Base-by-base conservation (phyloP, 768 basidiomycete species). In the Termitomyces sp. region DNA sequence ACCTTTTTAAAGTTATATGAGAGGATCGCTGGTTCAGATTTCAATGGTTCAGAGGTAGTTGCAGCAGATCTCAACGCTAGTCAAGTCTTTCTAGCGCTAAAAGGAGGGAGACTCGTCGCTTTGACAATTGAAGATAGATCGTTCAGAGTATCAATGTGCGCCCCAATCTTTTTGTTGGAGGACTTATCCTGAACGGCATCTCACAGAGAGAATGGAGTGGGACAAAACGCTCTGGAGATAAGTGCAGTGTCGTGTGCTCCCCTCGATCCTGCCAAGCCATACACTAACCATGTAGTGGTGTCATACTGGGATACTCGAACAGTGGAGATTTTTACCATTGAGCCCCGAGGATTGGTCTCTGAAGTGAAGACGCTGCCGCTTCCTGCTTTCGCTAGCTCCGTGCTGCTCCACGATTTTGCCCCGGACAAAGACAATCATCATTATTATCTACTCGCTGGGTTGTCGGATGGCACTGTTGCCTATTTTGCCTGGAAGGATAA, bases 281-380 rank as follows among this genome's bases (percentile, higher is more conserved):
- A 75, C 54, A 69, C 88, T 0, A 69, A 62, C 18, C 63, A 79
- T 53, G 70, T 88, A 28, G 82, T 80, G 0, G 83, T 88, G n/a
- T 83, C 86, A 0, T 90, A 90, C 63, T 96, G 94, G 92, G 80
- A 79, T 22, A 80, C 81, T 3, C 87, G 87, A 62, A 64, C 69
- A 8, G 77, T 94, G 42, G 78, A 85, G 63, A 70, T 94, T 35
- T 73, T 90, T 54, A 65, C 68, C 4, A 67, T 75, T 8, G 63
- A 63, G 14, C 61, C 22, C 57, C 62, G 62, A 28, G 61, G 63
- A 1, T 64, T 77, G 38, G 60, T 59, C 46, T 69, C 69, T 9
- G 57, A 77, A 2, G 76, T 71, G 59, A 71, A 69, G 67, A 74
- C 71, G 9, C 68, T 60, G 26, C 66, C 68, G 8, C 69, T 80